phyloP scores from a whole-genome alignment of 176 grass and related monocot species.

The Phragmites australis region DNA sequence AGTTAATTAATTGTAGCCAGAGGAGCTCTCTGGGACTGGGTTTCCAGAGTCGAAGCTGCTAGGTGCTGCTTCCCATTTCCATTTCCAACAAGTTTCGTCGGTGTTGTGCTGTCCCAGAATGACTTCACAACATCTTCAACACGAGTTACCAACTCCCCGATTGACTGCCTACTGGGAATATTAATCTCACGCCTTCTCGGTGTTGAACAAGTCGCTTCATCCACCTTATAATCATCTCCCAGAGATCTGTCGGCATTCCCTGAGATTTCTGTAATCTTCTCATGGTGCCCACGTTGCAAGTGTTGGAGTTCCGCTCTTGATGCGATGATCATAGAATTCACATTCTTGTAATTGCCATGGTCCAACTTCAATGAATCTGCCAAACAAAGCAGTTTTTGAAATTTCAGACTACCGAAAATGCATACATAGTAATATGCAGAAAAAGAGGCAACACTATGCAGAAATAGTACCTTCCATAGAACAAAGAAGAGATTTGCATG shows the following conservation, averaged over 20 bases:
- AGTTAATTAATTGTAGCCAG: conserved; percentile 71
- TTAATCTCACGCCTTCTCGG: conserved; percentile 45
- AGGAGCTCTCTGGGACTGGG: conserved; percentile 58
- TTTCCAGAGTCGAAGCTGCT: conserved; percentile 42
- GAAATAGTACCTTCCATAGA: conserved; percentile 58
- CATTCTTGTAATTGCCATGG: conserved; percentile 42
- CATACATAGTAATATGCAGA: neutral
- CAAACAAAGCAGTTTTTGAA: neutral
- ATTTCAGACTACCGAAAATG: neutral
- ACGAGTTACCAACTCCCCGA: conserved; percentile 55
- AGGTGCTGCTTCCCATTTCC: conserved; percentile 60
- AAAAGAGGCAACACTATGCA: neutral
- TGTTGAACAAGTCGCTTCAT: conserved; percentile 71
- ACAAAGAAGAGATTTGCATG: conserved; percentile 49
- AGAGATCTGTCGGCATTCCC: conserved; percentile 52
- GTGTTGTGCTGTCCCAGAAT: conserved; percentile 56
- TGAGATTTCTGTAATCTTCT: conserved; percentile 52
- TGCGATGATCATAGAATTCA: conserved; percentile 37
- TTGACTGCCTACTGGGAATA: conserved; percentile 55
- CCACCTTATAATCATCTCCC: conserved; percentile 65
- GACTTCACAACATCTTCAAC: conserved; percentile 63
- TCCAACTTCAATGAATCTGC: conserved; percentile 51
- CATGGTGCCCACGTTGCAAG: conserved; percentile 51
- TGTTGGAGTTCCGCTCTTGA: conserved; percentile 47
- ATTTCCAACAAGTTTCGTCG: conserved; percentile 38